A percentile compares a stretch with the other conserved stretches of the same genome.
Conservation (phyloP, 345 rosid genomes). For the Sonneratia alba region DNA sequence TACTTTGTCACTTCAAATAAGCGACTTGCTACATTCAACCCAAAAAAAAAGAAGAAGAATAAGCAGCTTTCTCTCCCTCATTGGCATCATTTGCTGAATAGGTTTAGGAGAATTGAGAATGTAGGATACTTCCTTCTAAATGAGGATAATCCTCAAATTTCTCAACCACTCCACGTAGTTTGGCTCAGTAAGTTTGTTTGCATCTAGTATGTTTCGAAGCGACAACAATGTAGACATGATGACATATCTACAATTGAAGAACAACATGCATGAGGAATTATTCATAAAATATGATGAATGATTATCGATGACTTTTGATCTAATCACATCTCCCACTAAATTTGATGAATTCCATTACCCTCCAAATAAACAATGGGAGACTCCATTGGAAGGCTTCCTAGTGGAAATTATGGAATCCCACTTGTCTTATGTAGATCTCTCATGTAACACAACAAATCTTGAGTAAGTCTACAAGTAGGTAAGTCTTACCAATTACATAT, state of each 20-base stretch:
- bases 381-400: too few relatives aligned
- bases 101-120: background rate
- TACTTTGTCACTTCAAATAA: too few relatives aligned
- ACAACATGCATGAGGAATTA: background rate
- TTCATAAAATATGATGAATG: background rate
- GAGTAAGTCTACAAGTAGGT: background rate
- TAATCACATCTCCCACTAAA: too few relatives aligned
- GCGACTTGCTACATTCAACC: too few relatives aligned
- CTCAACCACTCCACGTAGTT: background rate
- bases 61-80: background rate
- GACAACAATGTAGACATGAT: background rate
- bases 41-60: too few relatives aligned
- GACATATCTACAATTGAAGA: background rate
- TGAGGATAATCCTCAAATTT: background rate
- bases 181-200: background rate
- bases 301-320: background rate
- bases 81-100: background rate
- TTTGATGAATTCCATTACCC: too few relatives aligned
- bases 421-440: background rate
- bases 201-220: background rate
- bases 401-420: background rate
- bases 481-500: background rate
- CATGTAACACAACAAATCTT: background rate
- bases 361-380: too few relatives aligned
- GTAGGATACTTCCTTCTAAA: background rate